Evolutionary conservation across 768 basidiomycete species (phyloP).

Genomic region (Podaxis sp.): DNA sequence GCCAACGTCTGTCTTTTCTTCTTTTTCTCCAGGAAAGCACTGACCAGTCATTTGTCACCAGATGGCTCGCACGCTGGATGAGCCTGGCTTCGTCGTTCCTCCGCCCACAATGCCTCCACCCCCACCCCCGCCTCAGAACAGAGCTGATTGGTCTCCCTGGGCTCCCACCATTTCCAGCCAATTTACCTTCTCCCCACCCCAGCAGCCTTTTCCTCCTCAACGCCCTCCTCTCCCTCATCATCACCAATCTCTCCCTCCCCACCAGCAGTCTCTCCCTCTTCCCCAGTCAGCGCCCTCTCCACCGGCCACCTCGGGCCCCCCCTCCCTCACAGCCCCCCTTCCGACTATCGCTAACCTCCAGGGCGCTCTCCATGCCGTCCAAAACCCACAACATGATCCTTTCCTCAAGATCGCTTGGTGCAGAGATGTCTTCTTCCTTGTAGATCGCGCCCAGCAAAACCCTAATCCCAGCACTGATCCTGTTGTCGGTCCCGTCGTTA

Average conservation of each 20-base stretch:
- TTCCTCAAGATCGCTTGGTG: slow-evolving; percentile 72
- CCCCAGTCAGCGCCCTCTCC: slow-evolving; percentile 36
- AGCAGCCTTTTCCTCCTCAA: slow-evolving; percentile 14
- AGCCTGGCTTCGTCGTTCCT: slow-evolving; percentile 25
- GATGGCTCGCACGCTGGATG: slow-evolving; percentile 68
- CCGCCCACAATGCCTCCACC: slow-evolving; percentile 14
- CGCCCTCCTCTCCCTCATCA: too few species aligned
- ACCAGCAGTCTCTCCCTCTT: slow-evolving; percentile 48
- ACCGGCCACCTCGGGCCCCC: slow-evolving; percentile 52
- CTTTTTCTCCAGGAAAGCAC: not conserved
- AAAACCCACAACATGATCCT: slow-evolving; percentile 57
- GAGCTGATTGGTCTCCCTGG: slow-evolving; percentile 20
- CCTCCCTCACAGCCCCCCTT: slow-evolving; percentile 65
- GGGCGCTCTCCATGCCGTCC: slow-evolving; percentile 49
- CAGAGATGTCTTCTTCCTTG: slow-evolving; percentile 78
- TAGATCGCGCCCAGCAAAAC: slow-evolving; percentile 53
- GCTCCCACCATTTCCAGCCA: slow-evolving; percentile 19
- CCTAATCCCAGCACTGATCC: slow-evolving; percentile 34
- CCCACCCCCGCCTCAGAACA: slow-evolving; percentile 15
- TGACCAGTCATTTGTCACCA: slow-evolving; percentile 21
- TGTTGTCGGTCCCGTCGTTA: slow-evolving; percentile 50
- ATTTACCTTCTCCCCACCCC: slow-evolving; percentile 22
- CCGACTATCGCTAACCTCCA: slow-evolving; percentile 64
- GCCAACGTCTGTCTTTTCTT: slow-evolving; percentile 52
- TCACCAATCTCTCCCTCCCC: slow-evolving; percentile 31